These are phyloP conservation scores for Candida anglica DNA, from an alignment of 805 yeast species.

Conservation along the genomic window DNA sequence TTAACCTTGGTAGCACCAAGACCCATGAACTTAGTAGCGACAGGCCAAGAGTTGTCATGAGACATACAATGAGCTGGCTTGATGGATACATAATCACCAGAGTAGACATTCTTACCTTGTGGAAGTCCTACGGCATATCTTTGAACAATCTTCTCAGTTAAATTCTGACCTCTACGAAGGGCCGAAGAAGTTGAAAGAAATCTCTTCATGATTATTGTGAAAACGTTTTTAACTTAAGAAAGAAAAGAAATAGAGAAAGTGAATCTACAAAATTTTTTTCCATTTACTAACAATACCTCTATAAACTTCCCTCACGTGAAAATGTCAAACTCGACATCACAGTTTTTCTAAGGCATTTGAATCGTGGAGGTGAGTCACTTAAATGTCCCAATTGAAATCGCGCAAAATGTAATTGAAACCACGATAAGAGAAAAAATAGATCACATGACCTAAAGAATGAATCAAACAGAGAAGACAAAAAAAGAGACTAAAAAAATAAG, in stretches of 20 bases:
- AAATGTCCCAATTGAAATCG: no score
- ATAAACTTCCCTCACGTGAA: no score
- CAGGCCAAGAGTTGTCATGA: slow-evolving; percentile 99
- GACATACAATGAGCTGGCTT: slow-evolving; percentile 98
- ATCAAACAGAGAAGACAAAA: no score
- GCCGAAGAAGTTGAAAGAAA: slow-evolving; percentile 13
- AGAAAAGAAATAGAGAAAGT: not conserved
- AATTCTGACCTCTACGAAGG: slow-evolving; percentile 59
- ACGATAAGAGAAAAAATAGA: no score
- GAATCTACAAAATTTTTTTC: not conserved
- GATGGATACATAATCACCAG: slow-evolving; percentile 95
- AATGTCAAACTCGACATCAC: no score
- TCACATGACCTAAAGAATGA: no score
- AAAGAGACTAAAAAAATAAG: no score
- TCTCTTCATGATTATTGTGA: slow-evolving; percentile 8
- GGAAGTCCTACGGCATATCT: slow-evolving; percentile 85
- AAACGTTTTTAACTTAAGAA: no score
- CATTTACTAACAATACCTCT: no score
- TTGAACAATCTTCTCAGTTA: slow-evolving; percentile 95
- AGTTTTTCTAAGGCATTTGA: no score
- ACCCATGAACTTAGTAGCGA: slow-evolving; percentile 93
- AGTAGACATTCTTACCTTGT: slow-evolving; percentile 66
- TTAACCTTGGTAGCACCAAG: slow-evolving; percentile 83
- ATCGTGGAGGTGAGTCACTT: no score
- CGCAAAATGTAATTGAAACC: no score